Evolutionary conservation across 2,329 filamentous ascomycete species (phyloP).

Genomic region (Microcyclospora pomicola): DNA sequence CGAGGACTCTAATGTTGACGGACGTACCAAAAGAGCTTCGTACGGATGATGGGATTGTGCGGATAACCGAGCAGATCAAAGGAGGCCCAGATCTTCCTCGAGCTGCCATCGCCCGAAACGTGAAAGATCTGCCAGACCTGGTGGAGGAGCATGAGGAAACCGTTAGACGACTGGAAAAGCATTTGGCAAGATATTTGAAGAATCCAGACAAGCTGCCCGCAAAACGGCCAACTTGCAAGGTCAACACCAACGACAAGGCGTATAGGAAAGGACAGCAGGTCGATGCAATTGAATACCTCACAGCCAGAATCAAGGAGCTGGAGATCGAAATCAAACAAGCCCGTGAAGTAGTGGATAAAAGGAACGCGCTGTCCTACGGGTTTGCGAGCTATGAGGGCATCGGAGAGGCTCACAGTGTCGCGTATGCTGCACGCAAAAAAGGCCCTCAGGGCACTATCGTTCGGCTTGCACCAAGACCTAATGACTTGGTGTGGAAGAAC

Average conservation of each 20-base stretch:
- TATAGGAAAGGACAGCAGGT: constrained; percentile 60
- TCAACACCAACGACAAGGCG: constrained; percentile 60
- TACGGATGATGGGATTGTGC: constrained; percentile 75
- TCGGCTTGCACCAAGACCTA: constrained; percentile 66
- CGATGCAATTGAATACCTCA: constrained; percentile 89
- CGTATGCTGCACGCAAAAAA: constrained; percentile 67
- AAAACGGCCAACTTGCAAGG: constrained; percentile 62
- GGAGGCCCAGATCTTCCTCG: constrained; percentile 66
- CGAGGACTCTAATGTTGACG: constrained; percentile 54
- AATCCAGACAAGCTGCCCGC: constrained; percentile 69
- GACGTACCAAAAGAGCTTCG: constrained; percentile 67
- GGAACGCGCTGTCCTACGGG: constrained; percentile 79
- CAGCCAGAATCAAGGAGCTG: constrained; percentile 66
- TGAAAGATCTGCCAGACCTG: constrained; percentile 73
- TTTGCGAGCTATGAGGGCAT: constrained; percentile 91
- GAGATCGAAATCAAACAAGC: constrained; percentile 77
- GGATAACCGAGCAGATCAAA: constrained; percentile 66
- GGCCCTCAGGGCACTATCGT: constrained; percentile 67
- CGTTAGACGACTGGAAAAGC: constrained; percentile 68
- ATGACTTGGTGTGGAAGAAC: constrained; percentile 94
- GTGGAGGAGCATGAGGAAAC: constrained; percentile 71
- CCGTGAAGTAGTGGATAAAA: constrained; percentile 66
- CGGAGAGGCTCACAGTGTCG: constrained; percentile 73
- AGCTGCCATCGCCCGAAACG: constrained; percentile 76
- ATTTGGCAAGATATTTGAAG: constrained; percentile 80